Percentiles rank a stretch among this genome's conserved stretches.
phyloP scores from a whole-genome alignment of 176 grass and related monocot genomes.

The Poa annua region DNA sequence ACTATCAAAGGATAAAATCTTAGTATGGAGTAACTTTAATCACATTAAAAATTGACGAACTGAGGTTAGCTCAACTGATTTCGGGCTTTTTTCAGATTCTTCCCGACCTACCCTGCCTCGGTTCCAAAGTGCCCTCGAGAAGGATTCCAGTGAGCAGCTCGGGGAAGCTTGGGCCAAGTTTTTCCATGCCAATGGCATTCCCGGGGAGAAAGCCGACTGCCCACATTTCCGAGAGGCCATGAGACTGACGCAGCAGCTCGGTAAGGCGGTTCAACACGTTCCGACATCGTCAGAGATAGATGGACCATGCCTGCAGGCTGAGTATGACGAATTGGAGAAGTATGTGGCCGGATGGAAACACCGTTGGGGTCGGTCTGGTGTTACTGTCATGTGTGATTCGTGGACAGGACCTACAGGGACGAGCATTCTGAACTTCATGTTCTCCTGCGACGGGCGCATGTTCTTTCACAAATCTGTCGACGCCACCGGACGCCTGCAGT shows the following conservation, averaged over 20 bases:
- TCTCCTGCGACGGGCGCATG: not conserved
- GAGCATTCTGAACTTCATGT: slow-evolving; percentile 1
- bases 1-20: too few species aligned
- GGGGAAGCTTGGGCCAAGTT: slow-evolving; percentile 19
- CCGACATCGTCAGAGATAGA: slow-evolving; percentile 2
- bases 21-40: too few species aligned
- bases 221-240: not conserved
- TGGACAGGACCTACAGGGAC: slow-evolving; percentile 2
- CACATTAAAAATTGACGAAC: too few species aligned
- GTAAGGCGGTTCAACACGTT: not conserved
- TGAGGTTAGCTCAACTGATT: too few species aligned
- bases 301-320: not conserved
- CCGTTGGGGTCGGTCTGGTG: not conserved
- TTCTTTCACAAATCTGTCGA: slow-evolving; percentile 30
- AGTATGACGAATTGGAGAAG: not conserved
- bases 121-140: not conserved
- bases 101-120: not conserved
- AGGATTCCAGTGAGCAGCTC: not conserved
- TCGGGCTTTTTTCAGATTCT: not conserved
- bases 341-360: not conserved
- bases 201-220: not conserved
- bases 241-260: not conserved
- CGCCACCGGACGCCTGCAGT: not conserved
- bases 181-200: slow-evolving; percentile 15
- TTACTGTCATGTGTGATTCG: slow-evolving; percentile 11